phyloP scores from a whole-genome alignment of 257 asterid genomes.

The Echites panduratus region DNA sequence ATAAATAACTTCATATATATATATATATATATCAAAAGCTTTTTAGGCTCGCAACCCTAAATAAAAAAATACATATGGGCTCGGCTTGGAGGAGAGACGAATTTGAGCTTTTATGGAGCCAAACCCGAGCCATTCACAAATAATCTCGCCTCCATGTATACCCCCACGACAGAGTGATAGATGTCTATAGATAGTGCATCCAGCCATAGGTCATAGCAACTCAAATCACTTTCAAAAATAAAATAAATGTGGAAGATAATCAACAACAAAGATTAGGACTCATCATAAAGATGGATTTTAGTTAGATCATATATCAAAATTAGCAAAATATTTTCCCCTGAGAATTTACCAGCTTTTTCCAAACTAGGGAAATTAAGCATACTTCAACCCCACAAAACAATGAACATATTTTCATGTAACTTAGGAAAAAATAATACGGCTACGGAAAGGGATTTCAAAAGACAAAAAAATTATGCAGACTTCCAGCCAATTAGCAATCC shows the following conservation, averaged over 20 bases:
- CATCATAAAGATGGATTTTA: not conserved
- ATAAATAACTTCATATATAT: too few relatives aligned
- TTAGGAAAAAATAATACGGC: not conserved
- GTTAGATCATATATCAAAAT: not conserved
- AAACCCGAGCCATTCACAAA: too few relatives aligned
- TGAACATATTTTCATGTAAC: too few relatives aligned
- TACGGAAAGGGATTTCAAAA: not conserved
- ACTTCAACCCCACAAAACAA: not conserved
- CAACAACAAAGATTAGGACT: not conserved
- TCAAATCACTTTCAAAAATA: not conserved
- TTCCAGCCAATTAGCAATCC: not conserved
- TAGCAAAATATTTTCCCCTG: not conserved
- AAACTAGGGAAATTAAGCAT: too few relatives aligned
- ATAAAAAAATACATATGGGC: too few relatives aligned
- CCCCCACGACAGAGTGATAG: too few relatives aligned
- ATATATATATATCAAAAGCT: too few relatives aligned
- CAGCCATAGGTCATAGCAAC: not conserved
- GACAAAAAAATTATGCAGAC: not conserved
- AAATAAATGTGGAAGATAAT: too few relatives aligned
- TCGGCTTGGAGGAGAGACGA: too few relatives aligned
- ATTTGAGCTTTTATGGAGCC: too few relatives aligned
- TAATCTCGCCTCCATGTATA: too few relatives aligned
- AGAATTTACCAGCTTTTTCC: not conserved
- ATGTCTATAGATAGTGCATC: not conserved
- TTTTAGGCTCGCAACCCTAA: too few relatives aligned